Conservation (phyloP, 108 stramenopile genomes). For the Schizochytrium sp. region DNA sequence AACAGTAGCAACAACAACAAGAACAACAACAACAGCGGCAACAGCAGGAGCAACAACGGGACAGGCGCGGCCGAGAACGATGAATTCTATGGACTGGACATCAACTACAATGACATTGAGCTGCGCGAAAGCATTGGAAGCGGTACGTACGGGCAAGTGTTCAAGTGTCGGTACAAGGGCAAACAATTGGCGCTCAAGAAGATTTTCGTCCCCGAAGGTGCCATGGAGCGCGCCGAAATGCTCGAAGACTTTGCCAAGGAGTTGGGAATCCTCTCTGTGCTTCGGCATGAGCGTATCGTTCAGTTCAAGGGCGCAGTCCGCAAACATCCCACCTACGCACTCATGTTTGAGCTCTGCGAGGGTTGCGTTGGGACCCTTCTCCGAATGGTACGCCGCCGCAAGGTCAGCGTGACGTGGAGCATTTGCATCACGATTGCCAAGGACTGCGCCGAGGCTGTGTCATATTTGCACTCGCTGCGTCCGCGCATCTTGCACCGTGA, state of each 20-base stretch:
- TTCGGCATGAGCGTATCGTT: neutral
- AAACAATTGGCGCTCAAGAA: neutral
- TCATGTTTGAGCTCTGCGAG: conserved; percentile 13
- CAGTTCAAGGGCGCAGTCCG: neutral
- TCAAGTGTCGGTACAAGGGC: conserved; percentile 15
- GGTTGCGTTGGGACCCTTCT: neutral
- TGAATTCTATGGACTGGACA: conserved; percentile 9
- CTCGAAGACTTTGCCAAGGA: conserved; percentile 19
- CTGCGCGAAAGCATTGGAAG: conserved; percentile 14
- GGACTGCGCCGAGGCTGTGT: conserved; percentile 77
- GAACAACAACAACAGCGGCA: too few relatives aligned
- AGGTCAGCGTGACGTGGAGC: neutral
- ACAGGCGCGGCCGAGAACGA: neutral
- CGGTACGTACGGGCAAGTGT: neutral
- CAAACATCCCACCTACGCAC: conserved; percentile 9
- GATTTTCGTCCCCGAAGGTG: conserved; percentile 6
- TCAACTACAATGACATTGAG: conserved; percentile 10
- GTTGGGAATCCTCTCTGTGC: conserved; percentile 10
- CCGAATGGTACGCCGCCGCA: conserved; percentile 12
- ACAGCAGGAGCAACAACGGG: neutral
- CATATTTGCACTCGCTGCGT: conserved; percentile 75
- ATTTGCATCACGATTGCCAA: conserved; percentile 38
- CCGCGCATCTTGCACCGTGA: conserved; percentile 49
- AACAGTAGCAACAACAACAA: too few relatives aligned
- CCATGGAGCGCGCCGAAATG: conserved; percentile 14